phyloP scores from a whole-genome alignment of 2,329 filamentous ascomycete species.

The Apiospora saccharicola region DNA sequence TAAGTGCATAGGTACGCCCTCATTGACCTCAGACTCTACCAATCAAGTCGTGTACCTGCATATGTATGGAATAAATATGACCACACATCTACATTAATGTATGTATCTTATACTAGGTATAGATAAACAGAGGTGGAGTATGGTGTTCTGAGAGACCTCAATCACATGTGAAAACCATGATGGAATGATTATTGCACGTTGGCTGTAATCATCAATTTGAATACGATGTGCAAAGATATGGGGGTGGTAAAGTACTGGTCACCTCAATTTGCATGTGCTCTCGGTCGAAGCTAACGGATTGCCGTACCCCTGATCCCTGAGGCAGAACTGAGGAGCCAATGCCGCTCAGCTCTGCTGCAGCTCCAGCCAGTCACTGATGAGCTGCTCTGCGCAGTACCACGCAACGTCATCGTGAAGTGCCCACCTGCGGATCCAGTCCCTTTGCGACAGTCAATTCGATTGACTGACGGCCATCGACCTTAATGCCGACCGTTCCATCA shows the following conservation, averaged over 20 bases:
- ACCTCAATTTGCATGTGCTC: conserved; percentile 7
- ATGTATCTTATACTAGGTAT: background rate
- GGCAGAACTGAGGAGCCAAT: background rate
- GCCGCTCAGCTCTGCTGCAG: conserved; percentile 1
- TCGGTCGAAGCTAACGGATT: background rate
- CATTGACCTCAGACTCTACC: background rate
- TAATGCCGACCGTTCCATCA: conserved; percentile 23
- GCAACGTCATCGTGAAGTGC: conserved; percentile 25
- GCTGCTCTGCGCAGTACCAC: background rate
- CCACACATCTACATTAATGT: background rate
- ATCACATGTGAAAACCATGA: background rate
- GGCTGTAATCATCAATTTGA: background rate
- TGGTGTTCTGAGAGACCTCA: background rate
- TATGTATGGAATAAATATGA: background rate
- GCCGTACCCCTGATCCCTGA: background rate
- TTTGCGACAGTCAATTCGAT: conserved; percentile 1
- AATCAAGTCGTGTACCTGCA: background rate
- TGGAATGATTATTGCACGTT: conserved; percentile 7
- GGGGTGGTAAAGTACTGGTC: background rate
- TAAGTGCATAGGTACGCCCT: background rate
- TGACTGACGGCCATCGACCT: background rate
- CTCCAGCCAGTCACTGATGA: background rate
- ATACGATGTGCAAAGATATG: background rate
- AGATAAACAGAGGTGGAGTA: background rate
- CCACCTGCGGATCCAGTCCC: background rate